phyloP scores from a whole-genome alignment of 805 yeast species.

The Hanseniaspora osmophila region DNA sequence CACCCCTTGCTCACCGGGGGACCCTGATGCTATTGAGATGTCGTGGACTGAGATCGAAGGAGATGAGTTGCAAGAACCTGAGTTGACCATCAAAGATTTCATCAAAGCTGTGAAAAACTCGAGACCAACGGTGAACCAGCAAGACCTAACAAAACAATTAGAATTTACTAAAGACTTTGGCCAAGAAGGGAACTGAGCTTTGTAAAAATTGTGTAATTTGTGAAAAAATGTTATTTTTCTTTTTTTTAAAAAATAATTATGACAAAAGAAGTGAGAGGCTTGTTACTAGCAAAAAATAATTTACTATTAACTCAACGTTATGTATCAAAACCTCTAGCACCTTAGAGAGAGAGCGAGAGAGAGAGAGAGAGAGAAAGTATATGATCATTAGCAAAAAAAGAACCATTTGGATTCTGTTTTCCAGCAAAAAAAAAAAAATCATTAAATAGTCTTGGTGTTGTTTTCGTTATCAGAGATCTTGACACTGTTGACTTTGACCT shows the following conservation, averaged over 20 bases:
- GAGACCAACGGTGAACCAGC: slow-evolving; percentile 85
- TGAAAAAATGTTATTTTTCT: too few species aligned
- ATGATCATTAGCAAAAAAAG: too few species aligned
- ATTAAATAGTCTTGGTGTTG: slow-evolving; percentile 23
- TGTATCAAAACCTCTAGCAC: too few species aligned
- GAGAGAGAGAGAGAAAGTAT: too few species aligned
- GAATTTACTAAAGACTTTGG: slow-evolving; percentile 92
- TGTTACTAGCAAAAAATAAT: too few species aligned
- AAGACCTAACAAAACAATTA: slow-evolving; percentile 68
- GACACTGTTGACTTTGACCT: slow-evolving; percentile 51
- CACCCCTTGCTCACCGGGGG: slow-evolving; percentile 98
- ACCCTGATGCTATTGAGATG: slow-evolving; percentile 69
- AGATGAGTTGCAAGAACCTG: slow-evolving; percentile 83
- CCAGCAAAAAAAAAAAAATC: too few species aligned
- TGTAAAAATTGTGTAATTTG: neutral
- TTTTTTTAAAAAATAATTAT: too few species aligned
- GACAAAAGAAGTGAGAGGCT: too few species aligned
- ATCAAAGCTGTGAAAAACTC: slow-evolving; percentile 81
- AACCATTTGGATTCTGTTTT: too few species aligned
- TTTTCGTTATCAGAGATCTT: slow-evolving; percentile 70
- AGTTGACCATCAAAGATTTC: slow-evolving; percentile 78
- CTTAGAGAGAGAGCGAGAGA: too few species aligned
- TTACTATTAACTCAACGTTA: too few species aligned
- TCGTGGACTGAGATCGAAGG: slow-evolving; percentile 87
- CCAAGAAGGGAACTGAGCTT: slow-evolving; percentile 71